These are phyloP conservation scores for Pseudomassariella vexata DNA, from an alignment of 2,329 filamentous ascomycete species.

Conservation along the genomic window DNA sequence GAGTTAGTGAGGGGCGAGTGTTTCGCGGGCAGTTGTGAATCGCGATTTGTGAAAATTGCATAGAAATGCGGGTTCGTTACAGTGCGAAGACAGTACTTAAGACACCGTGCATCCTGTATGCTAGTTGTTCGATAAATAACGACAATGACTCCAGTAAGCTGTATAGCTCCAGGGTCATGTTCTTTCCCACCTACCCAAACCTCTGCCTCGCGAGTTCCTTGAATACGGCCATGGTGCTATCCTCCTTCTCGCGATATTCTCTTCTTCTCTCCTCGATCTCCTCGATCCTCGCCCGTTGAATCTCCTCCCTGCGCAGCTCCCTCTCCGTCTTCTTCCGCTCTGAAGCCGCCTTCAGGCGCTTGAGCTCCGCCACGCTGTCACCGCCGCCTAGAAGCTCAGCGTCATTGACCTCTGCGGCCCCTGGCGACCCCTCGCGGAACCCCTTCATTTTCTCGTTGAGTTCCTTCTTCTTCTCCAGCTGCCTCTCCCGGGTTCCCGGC, in stretches of 20 bases:
- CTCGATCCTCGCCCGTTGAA: slow-evolving; percentile 64
- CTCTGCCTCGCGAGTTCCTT: slow-evolving; percentile 71
- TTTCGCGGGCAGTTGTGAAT: no score
- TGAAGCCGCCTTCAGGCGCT: slow-evolving; percentile 57
- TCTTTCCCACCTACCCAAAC: slow-evolving; percentile 53
- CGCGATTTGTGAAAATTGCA: neutral
- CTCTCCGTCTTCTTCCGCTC: slow-evolving; percentile 76
- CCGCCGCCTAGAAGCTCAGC: slow-evolving; percentile 72
- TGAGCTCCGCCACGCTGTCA: slow-evolving; percentile 59
- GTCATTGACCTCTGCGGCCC: slow-evolving; percentile 58
- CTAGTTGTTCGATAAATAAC: no score
- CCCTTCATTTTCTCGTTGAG: slow-evolving; percentile 65
- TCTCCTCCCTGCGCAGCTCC: slow-evolving; percentile 77
- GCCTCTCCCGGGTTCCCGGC: slow-evolving; percentile 73
- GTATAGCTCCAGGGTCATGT: no score
- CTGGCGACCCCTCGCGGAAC: slow-evolving; percentile 65
- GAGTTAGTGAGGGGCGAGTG: neutral
- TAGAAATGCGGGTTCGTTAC: slow-evolving; percentile 3
- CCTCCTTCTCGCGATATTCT: slow-evolving; percentile 70
- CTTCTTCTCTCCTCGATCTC: slow-evolving; percentile 74
- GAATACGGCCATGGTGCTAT: slow-evolving; percentile 77
- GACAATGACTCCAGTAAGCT: no score
- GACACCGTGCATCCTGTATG: slow-evolving; percentile 2
- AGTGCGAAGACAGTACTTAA: slow-evolving; percentile 3
- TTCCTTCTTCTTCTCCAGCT: slow-evolving; percentile 78